phyloP scores from a whole-genome alignment of 257 asterid genomes.

The Linaria vulgaris region DNA sequence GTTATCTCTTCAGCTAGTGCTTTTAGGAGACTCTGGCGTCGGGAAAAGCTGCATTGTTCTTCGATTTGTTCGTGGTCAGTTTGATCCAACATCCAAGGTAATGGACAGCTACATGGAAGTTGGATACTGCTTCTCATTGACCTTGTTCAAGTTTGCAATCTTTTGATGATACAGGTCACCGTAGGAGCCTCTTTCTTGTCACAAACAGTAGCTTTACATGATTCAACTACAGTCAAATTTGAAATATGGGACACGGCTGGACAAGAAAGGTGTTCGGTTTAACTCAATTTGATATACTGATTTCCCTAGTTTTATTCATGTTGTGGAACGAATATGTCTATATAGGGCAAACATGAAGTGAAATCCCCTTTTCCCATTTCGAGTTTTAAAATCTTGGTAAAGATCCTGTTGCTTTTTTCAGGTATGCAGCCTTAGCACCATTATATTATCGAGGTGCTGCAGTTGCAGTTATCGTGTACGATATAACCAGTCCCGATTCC shows the following conservation, averaged over 20 bases:
- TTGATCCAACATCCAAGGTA: constrained; percentile 97
- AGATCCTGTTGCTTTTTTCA: constrained; percentile 27
- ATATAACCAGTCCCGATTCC: constrained; percentile 91
- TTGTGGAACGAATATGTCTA: background rate
- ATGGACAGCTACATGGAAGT: constrained; percentile 14
- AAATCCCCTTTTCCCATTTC: constrained; percentile 2
- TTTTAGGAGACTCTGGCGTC: constrained; percentile 96
- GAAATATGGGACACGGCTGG: constrained; percentile 99
- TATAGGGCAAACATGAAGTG: background rate
- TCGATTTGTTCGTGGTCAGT: constrained; percentile 97
- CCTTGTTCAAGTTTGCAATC: background rate
- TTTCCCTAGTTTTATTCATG: background rate
- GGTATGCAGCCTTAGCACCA: constrained; percentile 90
- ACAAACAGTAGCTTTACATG: constrained; percentile 95
- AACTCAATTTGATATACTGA: background rate
- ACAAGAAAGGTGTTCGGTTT: constrained; percentile 74
- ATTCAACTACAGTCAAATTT: constrained; percentile 90
- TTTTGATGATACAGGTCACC: constrained; percentile 64
- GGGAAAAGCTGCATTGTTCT: constrained; percentile 99
- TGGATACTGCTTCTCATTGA: constrained; percentile 11
- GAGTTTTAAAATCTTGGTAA: constrained; percentile 16
- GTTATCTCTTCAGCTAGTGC: constrained; percentile 68
- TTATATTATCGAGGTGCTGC: constrained; percentile 92
- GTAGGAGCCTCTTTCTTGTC: constrained; percentile 93
- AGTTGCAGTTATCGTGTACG: constrained; percentile 82